Percentiles rank a stretch among this genome's conserved stretches.
Conservation (phyloP, 192 early-diverging fungal species). For the Coemansia sp. region DNA sequence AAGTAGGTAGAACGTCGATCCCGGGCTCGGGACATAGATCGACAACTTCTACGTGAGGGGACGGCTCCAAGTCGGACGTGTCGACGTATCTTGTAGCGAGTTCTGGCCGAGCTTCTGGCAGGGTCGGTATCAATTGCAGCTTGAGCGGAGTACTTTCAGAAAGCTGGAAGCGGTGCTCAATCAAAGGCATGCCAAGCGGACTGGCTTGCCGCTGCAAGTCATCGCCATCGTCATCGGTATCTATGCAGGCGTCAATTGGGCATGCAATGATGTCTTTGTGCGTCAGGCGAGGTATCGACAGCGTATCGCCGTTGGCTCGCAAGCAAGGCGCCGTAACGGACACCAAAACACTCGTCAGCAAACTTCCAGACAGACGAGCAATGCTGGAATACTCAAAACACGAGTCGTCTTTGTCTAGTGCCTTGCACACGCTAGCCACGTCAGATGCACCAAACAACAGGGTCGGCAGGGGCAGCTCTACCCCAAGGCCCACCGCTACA, state of each 20-base stretch:
- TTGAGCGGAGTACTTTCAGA: not conserved
- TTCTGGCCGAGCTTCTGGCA: not conserved
- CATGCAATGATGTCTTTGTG: not conserved
- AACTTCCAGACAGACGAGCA: not conserved
- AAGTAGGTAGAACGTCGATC: not conserved
- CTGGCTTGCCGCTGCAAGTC: not conserved
- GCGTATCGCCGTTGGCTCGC: not conserved
- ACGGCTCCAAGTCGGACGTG: not conserved
- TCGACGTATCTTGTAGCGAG: not conserved
- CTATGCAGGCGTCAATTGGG: not conserved
- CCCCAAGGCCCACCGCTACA: not conserved
- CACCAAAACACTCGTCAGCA: not conserved
- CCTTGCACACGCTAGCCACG: not conserved
- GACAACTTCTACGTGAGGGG: not conserved
- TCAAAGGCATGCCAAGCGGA: not conserved
- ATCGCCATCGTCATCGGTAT: not conserved
- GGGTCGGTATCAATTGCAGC: not conserved
- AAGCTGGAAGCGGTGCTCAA: not conserved
- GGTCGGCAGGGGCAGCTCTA: not conserved
- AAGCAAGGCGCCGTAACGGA: not conserved
- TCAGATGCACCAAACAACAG: not conserved
- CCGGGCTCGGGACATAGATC: not conserved
- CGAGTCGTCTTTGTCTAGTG: not conserved
- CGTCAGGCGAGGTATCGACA: not conserved
- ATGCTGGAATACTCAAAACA: not conserved